These are phyloP conservation scores for Arachis monticola DNA, from an alignment of 331 rosid genomes.

Conservation along the genomic window DNA sequence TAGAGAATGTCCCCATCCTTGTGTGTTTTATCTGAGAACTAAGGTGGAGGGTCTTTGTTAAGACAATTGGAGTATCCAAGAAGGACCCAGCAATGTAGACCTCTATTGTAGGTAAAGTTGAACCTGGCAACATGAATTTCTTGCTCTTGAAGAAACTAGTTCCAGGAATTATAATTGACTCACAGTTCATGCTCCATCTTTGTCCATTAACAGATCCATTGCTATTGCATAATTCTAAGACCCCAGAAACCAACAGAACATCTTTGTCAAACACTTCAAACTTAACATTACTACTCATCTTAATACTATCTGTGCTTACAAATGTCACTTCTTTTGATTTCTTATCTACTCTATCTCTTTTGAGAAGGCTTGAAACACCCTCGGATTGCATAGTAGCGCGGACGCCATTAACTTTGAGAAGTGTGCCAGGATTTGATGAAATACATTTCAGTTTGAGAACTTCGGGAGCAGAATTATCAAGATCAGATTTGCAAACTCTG, in stretches of 20 bases:
- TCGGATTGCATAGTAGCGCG: conserved; percentile 62
- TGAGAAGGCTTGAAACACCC: conserved; percentile 62
- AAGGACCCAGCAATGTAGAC: conserved; percentile 85
- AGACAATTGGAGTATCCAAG: conserved; percentile 65
- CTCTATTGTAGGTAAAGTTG: conserved; percentile 63
- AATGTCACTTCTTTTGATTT: conserved; percentile 82
- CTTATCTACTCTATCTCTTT: conserved; percentile 73
- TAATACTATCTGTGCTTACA: conserved; percentile 79
- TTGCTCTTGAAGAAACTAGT: conserved; percentile 62
- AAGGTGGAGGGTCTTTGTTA: conserved; percentile 63
- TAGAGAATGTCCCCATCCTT: conserved; percentile 45
- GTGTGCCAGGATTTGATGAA: conserved; percentile 68
- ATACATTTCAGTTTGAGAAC: conserved; percentile 66
- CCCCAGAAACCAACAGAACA: conserved; percentile 66
- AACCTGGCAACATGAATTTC: conserved; percentile 49
- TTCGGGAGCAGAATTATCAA: conserved; percentile 68
- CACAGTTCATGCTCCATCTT: conserved; percentile 72
- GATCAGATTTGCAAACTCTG: conserved; percentile 74
- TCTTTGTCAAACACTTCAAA: conserved; percentile 78
- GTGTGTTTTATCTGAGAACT: conserved; percentile 53
- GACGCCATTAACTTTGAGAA: conserved; percentile 79
- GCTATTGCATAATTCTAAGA: conserved; percentile 52
- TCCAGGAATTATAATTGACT: conserved; percentile 51
- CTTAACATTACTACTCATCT: conserved; percentile 73
- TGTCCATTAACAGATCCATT: conserved; percentile 50